Evolutionary conservation across 2,329 filamentous ascomycete species (phyloP).

Genomic region (Aspergillus cejpii): DNA sequence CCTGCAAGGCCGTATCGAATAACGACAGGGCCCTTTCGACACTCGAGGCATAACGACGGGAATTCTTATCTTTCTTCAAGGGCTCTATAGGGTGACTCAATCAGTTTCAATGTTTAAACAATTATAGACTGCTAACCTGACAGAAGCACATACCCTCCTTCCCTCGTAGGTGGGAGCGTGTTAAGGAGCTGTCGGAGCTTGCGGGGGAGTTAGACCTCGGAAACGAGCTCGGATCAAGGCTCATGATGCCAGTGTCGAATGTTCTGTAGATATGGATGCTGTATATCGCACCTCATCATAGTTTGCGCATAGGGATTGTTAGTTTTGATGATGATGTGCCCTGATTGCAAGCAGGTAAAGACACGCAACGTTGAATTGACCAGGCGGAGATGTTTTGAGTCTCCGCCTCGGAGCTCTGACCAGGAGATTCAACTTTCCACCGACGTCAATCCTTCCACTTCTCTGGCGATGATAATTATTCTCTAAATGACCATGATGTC

Average conservation of each 20-base stretch:
- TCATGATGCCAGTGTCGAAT: conserved; percentile 36
- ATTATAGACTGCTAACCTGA: background rate
- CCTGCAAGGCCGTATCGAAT: conserved; percentile 88
- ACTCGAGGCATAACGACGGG: conserved; percentile 80
- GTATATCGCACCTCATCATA: conserved; percentile 31
- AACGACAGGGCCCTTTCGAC: conserved; percentile 81
- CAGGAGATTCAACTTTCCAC: background rate
- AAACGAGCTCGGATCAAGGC: conserved; percentile 39
- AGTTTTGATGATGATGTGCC: conserved; percentile 5
- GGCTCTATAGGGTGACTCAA: conserved; percentile 22
- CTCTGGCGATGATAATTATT: too few relatives aligned
- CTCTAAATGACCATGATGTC: background rate
- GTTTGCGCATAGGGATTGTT: conserved; percentile 24
- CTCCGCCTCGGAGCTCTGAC: conserved; percentile 9
- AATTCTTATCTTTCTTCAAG: conserved; percentile 56
- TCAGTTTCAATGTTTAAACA: background rate
- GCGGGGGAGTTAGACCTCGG: conserved; percentile 58
- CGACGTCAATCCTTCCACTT: conserved; percentile 3
- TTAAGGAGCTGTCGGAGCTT: conserved; percentile 75
- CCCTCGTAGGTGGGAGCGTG: conserved; percentile 69
- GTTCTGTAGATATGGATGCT: conserved; percentile 15
- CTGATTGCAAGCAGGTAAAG: conserved; percentile 9
- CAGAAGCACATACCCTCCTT: conserved; percentile 59
- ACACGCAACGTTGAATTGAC: conserved; percentile 14
- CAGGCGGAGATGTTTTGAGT: conserved; percentile 17